phyloP scores from a whole-genome alignment of 2,329 filamentous ascomycete species.

The Ophiostoma fasciatum region DNA sequence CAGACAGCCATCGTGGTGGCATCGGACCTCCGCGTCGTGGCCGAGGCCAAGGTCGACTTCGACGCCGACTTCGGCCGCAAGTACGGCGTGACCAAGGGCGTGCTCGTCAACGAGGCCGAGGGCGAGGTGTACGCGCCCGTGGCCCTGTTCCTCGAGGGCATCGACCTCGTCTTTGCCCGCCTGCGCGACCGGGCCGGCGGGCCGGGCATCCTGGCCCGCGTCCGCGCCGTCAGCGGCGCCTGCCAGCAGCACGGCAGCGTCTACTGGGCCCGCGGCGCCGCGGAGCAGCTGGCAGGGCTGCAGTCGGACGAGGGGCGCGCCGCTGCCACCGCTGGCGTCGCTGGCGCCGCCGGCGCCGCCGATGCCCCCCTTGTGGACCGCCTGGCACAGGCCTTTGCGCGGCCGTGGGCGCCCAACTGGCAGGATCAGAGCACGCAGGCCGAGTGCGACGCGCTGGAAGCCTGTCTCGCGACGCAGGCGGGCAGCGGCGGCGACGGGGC shows the following conservation, averaged over 20 bases:
- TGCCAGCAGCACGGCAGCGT: conserved; percentile 98
- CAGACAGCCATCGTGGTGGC: conserved; percentile 62
- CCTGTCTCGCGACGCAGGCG: conserved; percentile 28
- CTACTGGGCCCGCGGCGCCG: conserved; percentile 68
- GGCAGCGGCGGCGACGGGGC: conserved; percentile 26
- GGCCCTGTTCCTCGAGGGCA: conserved; percentile 83
- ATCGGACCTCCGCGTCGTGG: conserved; percentile 63
- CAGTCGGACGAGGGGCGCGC: neutral
- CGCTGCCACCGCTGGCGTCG: conserved; percentile 33
- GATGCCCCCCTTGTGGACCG: conserved; percentile 69
- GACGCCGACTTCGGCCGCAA: conserved; percentile 62
- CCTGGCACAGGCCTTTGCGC: conserved; percentile 58
- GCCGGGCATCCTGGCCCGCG: conserved; percentile 42
- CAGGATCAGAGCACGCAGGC: conserved; percentile 90
- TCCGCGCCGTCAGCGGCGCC: conserved; percentile 76
- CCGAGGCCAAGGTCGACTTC: conserved; percentile 88
- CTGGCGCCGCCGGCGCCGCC: conserved; percentile 36
- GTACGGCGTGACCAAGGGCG: conserved; percentile 78
- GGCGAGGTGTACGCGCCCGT: conserved; percentile 88
- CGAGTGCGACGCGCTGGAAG: conserved; percentile 83
- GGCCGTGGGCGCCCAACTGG: conserved; percentile 90
- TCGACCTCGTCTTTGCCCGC: conserved; percentile 69
- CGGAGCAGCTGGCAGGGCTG: conserved; percentile 45
- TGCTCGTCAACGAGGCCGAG: conserved; percentile 65
- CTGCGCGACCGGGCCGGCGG: conserved; percentile 53